phyloP scores from a whole-genome alignment of 176 grass and related monocot species.

The Oryza glaberrima region DNA sequence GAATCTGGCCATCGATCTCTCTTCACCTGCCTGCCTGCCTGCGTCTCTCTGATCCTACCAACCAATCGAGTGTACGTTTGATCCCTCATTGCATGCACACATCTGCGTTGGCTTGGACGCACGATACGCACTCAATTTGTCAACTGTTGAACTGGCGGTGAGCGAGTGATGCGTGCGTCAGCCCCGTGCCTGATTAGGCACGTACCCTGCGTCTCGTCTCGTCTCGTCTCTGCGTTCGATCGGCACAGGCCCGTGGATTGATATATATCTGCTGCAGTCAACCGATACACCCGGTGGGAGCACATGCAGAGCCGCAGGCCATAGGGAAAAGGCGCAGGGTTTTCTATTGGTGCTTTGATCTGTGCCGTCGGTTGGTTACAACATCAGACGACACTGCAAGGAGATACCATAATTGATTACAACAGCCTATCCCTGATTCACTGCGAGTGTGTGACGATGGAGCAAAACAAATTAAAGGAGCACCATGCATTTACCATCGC shows the following conservation, averaged over 20 bases:
- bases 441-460: not conserved
- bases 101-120: not conserved
- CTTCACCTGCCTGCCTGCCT: not conserved
- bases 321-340: not conserved
- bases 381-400: constrained; percentile 2
- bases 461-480: not conserved
- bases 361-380: not conserved
- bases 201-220: not conserved
- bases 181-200: not conserved
- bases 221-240: not conserved
- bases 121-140: not conserved
- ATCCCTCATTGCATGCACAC: not conserved
- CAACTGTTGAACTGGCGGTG: constrained; percentile 1
- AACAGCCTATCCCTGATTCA: constrained; percentile 15
- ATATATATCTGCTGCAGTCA: constrained; percentile 3
- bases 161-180: constrained; percentile 4
- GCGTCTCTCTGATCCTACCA: not conserved
- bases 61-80: not conserved
- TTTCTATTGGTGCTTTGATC: not conserved
- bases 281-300: not conserved
- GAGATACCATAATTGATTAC: not conserved
- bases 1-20: constrained; percentile 1
- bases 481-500: not conserved
- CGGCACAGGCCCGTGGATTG: not conserved
- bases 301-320: constrained; percentile 23